Percentiles rank a stretch among this genome's conserved stretches.
phyloP scores from a whole-genome alignment of 495 filamentous ascomycete genomes.

The Astrocystis sublimbata region DNA sequence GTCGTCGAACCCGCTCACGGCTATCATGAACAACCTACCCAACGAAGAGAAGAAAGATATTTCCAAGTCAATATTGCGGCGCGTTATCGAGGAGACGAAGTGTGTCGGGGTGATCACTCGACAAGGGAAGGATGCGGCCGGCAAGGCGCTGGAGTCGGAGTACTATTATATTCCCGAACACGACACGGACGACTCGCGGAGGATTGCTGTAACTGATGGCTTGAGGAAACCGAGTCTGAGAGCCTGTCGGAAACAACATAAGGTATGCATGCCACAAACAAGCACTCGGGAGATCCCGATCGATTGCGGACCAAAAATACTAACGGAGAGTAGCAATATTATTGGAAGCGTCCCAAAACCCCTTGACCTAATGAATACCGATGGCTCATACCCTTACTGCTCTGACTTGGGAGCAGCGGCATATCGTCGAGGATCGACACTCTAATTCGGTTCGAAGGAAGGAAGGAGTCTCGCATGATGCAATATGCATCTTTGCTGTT shows the following conservation, averaged over 20 bases:
- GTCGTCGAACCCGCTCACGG: conserved; percentile 87
- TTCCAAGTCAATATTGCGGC: conserved; percentile 62
- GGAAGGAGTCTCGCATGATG: background rate
- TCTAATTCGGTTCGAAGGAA: background rate
- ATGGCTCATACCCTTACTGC: conserved; percentile 15
- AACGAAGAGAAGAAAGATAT: conserved; percentile 59
- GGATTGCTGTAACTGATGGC: conserved; percentile 80
- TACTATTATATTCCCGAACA: conserved; percentile 96
- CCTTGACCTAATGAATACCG: conserved; percentile 40
- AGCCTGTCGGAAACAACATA: conserved; percentile 89
- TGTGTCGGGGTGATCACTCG: conserved; percentile 87
- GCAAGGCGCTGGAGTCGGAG: conserved; percentile 89
- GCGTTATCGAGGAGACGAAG: conserved; percentile 66
- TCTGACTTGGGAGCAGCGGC: background rate
- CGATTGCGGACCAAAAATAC: conserved; percentile 15
- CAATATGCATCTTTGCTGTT: conserved; percentile 16
- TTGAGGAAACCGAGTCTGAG: conserved; percentile 84
- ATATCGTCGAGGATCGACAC: background rate
- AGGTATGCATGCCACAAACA: conserved; percentile 58
- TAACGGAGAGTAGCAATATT: conserved; percentile 72
- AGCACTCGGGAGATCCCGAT: too few species aligned
- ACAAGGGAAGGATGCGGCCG: conserved; percentile 94
- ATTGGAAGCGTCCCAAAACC: conserved; percentile 76
- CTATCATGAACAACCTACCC: conserved; percentile 82
- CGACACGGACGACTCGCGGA: conserved; percentile 75